Evolutionary conservation across 208 protist genomes (phyloP).

Genomic region (Lotmaria passim): DNA sequence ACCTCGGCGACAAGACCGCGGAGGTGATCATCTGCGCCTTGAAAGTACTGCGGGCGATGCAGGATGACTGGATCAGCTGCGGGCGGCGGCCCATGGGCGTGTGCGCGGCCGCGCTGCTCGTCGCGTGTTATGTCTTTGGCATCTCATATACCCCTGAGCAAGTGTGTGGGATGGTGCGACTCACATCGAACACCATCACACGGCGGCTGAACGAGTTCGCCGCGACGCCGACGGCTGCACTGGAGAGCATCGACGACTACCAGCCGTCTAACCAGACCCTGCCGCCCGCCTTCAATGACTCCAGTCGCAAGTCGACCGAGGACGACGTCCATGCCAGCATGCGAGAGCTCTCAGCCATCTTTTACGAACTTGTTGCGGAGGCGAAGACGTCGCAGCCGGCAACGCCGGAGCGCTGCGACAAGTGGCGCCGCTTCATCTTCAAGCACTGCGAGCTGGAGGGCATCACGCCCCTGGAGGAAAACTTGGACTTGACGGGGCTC

Average conservation of each 20-base stretch:
- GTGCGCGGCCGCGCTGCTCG: slow-evolving; percentile 87
- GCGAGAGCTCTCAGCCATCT: slow-evolving; percentile 77
- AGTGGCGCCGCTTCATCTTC: slow-evolving; percentile 79
- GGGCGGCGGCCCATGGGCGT: slow-evolving; percentile 90
- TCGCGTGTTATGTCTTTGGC: slow-evolving; percentile 87
- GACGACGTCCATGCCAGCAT: slow-evolving; percentile 75
- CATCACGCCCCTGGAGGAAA: slow-evolving; percentile 55
- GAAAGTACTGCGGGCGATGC: slow-evolving; percentile 89
- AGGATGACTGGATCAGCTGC: slow-evolving; percentile 91
- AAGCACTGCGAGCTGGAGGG: slow-evolving; percentile 79
- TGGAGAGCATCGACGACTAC: slow-evolving; percentile 87
- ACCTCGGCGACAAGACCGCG: slow-evolving; percentile 67
- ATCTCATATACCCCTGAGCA: slow-evolving; percentile 82
- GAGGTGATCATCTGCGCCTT: slow-evolving; percentile 85
- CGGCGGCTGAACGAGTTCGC: slow-evolving; percentile 88
- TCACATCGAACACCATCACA: slow-evolving; percentile 81
- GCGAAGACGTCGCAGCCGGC: slow-evolving; percentile 77
- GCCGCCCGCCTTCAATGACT: slow-evolving; percentile 74
- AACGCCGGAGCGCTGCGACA: slow-evolving; percentile 76
- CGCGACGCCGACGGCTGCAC: slow-evolving; percentile 63
- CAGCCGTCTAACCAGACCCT: slow-evolving; percentile 55
- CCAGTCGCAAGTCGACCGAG: slow-evolving; percentile 52
- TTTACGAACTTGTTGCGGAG: slow-evolving; percentile 87
- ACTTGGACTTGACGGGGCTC: slow-evolving; percentile 60
- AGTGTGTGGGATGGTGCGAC: slow-evolving; percentile 86